Conservation (phyloP, 257 asterid species). For the Salvia hispanica region DNA sequence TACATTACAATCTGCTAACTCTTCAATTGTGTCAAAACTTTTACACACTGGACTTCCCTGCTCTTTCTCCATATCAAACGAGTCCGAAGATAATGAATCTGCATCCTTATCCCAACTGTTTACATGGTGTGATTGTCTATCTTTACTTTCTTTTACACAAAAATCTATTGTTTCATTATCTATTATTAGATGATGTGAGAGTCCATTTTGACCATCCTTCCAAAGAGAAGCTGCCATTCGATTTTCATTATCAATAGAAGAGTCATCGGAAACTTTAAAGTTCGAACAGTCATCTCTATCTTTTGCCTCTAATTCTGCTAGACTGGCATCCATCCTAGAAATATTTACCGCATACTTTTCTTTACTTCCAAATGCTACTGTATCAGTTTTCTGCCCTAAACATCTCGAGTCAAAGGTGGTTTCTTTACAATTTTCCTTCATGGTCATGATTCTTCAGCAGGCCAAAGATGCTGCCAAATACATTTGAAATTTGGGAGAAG, state of each 20-base stretch:
- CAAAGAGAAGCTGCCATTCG: slow-evolving; percentile 30
- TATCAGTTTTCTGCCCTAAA: slow-evolving; percentile 39
- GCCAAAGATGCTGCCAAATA: slow-evolving; percentile 46
- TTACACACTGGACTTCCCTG: slow-evolving; percentile 37
- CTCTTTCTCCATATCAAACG: slow-evolving; percentile 34
- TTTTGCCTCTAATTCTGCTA: slow-evolving; percentile 33
- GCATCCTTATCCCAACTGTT: slow-evolving; percentile 37
- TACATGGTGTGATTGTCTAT: slow-evolving; percentile 28
- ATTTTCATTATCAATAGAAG: slow-evolving; percentile 31
- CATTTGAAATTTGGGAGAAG: slow-evolving; percentile 25
- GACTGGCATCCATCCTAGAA: slow-evolving; percentile 28
- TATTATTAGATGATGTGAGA: slow-evolving; percentile 25
- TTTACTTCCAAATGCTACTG: slow-evolving; percentile 40
- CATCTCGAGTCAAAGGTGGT: slow-evolving; percentile 41
- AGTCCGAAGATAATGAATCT: slow-evolving; percentile 40
- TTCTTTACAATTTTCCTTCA: slow-evolving; percentile 61
- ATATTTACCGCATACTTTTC: slow-evolving; percentile 40
- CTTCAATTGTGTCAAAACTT: slow-evolving; percentile 34
- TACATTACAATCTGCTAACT: slow-evolving; percentile 27
- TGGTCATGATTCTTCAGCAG: slow-evolving; percentile 48
- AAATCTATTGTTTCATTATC: slow-evolving; percentile 35
- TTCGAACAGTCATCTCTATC: slow-evolving; percentile 41
- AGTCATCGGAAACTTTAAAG: slow-evolving; percentile 35
- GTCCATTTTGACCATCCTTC: slow-evolving; percentile 36
- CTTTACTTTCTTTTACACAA: slow-evolving; percentile 32